Conservation (phyloP, 2,329 filamentous ascomycete genomes). For the Penicillium vulpinum region DNA sequence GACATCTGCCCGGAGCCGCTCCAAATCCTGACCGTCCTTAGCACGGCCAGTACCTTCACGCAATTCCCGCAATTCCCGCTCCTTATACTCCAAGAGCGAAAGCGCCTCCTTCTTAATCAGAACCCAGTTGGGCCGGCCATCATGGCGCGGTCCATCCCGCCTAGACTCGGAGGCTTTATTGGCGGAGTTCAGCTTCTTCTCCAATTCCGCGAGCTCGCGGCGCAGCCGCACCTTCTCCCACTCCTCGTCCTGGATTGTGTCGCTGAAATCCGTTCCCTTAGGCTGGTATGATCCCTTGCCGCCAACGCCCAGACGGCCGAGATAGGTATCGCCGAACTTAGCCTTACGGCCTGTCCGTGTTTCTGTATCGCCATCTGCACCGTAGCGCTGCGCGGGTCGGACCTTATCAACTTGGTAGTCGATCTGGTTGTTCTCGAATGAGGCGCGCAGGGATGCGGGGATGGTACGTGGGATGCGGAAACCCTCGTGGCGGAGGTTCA, state of each 20-base stretch:
- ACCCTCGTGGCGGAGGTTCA: constrained; percentile 93
- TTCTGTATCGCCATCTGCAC: constrained; percentile 72
- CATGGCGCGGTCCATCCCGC: constrained; percentile 54
- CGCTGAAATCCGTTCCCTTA: constrained; percentile 85
- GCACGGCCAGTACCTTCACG: constrained; percentile 57
- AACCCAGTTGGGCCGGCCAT: constrained; percentile 78
- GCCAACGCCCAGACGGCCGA: constrained; percentile 78
- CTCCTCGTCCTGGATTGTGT: constrained; percentile 80
- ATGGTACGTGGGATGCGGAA: constrained; percentile 90
- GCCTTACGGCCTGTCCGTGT: constrained; percentile 87
- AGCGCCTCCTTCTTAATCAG: constrained; percentile 93
- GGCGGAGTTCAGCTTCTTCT: constrained; percentile 81
- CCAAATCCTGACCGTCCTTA: constrained; percentile 69
- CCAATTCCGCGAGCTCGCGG: constrained; percentile 85
- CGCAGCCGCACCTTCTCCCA: constrained; percentile 97
- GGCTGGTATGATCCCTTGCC: constrained; percentile 76
- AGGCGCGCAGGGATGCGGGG: constrained; percentile 83
- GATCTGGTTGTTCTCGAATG: constrained; percentile 94
- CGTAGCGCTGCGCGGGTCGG: constrained; percentile 72
- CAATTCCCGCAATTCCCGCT: constrained; percentile 71
- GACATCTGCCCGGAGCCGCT: constrained; percentile 80
- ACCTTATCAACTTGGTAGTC: constrained; percentile 89
- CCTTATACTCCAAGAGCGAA: constrained; percentile 92
- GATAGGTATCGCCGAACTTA: constrained; percentile 96
- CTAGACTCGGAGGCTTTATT: constrained; percentile 70